phyloP scores from a whole-genome alignment of 345 rosid species.

The Boechera stricta region DNA sequence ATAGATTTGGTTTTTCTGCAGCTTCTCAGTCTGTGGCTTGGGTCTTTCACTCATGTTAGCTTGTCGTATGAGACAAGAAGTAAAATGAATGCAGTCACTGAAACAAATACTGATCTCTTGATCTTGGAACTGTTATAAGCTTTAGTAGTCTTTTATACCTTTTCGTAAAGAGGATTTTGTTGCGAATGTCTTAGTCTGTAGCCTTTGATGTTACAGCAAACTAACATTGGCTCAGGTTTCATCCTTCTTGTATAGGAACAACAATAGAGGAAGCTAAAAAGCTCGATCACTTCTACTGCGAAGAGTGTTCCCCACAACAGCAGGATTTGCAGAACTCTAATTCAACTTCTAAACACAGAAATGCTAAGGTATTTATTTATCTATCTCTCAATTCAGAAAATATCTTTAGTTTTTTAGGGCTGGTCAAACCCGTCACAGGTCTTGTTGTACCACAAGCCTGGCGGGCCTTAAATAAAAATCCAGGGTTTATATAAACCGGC shows the following conservation, averaged over 20 bases:
- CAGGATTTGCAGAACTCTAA: conserved; percentile 67
- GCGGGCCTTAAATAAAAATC: background rate
- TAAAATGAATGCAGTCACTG: conserved; percentile 7
- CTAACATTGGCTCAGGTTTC: conserved; percentile 89
- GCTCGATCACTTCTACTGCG: conserved; percentile 86
- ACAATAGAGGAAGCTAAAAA: conserved; percentile 79
- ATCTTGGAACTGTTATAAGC: conserved; percentile 14
- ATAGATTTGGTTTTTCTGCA: background rate
- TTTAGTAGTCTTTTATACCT: background rate
- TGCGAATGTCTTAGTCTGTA: background rate
- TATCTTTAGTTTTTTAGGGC: background rate
- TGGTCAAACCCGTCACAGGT: background rate
- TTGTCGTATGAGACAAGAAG: background rate
- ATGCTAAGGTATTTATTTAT: conserved; percentile 62
- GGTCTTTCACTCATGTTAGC: conserved; percentile 15
- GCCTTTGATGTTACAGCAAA: conserved; percentile 37
- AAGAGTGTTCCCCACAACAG: conserved; percentile 73
- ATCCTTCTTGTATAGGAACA: conserved; percentile 95
- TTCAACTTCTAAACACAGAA: conserved; percentile 54
- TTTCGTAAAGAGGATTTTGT: background rate
- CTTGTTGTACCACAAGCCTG: background rate
- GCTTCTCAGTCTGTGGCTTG: background rate
- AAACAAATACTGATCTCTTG: conserved; percentile 16
- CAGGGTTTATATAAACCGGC: too few species aligned
- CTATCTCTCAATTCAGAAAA: conserved; percentile 1